Base-by-base conservation (phyloP, 495 filamentous ascomycete genomes). In the Annulohypoxylon nitens region DNA sequence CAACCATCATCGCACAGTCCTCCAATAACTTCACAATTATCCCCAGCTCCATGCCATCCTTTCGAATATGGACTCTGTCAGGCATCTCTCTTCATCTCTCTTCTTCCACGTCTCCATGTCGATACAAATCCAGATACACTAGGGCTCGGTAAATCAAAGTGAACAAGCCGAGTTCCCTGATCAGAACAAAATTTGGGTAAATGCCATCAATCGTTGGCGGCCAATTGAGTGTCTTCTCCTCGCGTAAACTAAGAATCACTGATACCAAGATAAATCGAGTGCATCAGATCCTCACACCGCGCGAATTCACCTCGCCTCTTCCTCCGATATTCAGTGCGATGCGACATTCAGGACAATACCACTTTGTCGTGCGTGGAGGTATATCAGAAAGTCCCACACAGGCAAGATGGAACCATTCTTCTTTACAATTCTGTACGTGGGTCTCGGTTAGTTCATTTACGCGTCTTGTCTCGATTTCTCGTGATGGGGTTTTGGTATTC, bases 341-440 rank as follows among this genome's bases (percentile, higher is more conserved):
- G 34, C 92, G 87, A 76, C 94, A 97, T 10, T 94, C 91, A 5
- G 95, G 95, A 79, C 95, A 98, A 77, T 94, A 98, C 95, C 95
- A 98, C 83, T 97, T 97, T 10, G 90, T 91, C 58, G 91, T 91
- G 20, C 93, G 86, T 9, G 88, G 87, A 25, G 93, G 95, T 61
- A 91, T 88, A 58, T 93, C 91, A 1, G 86, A 84, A 39, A 98
- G 83, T 26, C 90, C 93, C 41, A 98, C 91, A 71, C 95, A 98
- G 66, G 90, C 88, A 25, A 98, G 89, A 79, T 98, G 95, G 82
- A 98, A 98, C 95, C 95, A 98, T 83, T 97, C 93, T 64, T 86
- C 83, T 67, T 88, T 84, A 80, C 92, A 95, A 84, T 92, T 80
- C 78, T 78, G 77, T 74, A 58, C 58, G 60, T 48, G 65, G 67